Conservation (phyloP, 2,329 filamentous ascomycete genomes). For the Aplosporella prunicola region DNA sequence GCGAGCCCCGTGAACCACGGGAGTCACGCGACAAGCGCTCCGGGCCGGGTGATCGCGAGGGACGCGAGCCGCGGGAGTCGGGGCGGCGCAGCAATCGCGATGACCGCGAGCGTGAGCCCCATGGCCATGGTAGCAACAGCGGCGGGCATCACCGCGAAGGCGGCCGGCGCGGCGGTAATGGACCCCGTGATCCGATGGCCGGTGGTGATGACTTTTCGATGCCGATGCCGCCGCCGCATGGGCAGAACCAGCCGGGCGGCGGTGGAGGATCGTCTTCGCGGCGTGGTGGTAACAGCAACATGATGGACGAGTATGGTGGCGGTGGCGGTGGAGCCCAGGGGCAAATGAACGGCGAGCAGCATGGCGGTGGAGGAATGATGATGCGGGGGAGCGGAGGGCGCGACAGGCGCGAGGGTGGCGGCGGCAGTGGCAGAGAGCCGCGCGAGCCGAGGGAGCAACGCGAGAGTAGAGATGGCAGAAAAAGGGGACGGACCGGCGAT, state of each 20-base stretch:
- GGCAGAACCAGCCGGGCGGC: constrained; percentile 15
- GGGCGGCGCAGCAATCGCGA: constrained; percentile 2
- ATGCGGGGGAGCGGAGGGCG: neutral
- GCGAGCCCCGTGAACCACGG: too few relatives aligned
- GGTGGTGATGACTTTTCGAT: neutral
- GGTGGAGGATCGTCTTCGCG: constrained; percentile 6
- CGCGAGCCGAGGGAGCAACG: neutral
- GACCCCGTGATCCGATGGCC: neutral
- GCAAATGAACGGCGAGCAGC: neutral
- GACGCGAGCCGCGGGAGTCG: too few relatives aligned
- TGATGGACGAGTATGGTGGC: neutral
- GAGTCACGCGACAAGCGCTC: too few relatives aligned
- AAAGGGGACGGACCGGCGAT: neutral
- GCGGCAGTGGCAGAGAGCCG: constrained; percentile 1
- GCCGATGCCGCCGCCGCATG: constrained; percentile 14
- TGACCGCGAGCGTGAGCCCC: too few relatives aligned
- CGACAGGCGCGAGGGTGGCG: neutral
- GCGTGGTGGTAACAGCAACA: neutral
- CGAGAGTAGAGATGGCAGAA: neutral
- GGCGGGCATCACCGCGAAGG: neutral
- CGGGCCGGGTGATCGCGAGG: neutral
- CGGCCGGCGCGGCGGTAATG: neutral
- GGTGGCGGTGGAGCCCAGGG: neutral
- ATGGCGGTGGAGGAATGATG: neutral
- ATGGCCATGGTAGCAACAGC: too few relatives aligned